phyloP scores from a whole-genome alignment of 495 filamentous ascomycete species.

The Hyaloscypha variabilis region DNA sequence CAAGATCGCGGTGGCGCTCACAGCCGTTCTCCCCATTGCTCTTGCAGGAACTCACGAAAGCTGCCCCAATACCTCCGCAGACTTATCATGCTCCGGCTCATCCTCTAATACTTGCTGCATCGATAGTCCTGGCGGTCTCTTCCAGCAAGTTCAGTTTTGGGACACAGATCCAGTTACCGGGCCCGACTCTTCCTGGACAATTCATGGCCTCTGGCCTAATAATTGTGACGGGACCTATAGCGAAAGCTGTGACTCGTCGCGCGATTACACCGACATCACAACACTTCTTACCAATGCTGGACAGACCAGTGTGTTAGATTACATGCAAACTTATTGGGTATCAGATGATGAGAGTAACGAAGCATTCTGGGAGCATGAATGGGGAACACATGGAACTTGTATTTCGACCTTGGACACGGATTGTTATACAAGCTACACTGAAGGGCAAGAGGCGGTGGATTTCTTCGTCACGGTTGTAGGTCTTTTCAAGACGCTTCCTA shows the following conservation, averaged over 20 bases:
- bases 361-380: conserved; percentile 73
- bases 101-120: too few species aligned
- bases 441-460: conserved; percentile 48
- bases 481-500: conserved; percentile 62
- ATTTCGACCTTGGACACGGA: conserved; percentile 57
- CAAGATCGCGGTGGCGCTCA: too few species aligned
- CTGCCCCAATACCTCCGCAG: too few species aligned
- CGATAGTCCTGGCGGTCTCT: conserved; percentile 65
- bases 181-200: conserved; percentile 69
- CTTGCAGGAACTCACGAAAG: too few species aligned
- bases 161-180: conserved; percentile 50
- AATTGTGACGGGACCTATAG: conserved; percentile 72
- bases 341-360: conserved; percentile 41
- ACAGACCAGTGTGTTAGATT: conserved; percentile 56
- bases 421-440: conserved; percentile 65
- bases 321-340: conserved; percentile 62
- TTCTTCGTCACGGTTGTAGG: conserved; percentile 49
- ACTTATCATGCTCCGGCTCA: too few species aligned
- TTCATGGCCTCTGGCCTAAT: conserved; percentile 60
- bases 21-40: too few species aligned
- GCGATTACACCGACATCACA: conserved; percentile 66
- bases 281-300: conserved; percentile 58
- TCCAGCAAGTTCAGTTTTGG: conserved; percentile 77
- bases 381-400: conserved; percentile 71
- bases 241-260: conserved; percentile 59